Evolutionary conservation across 139 green algal species (phyloP), one percentile per base, ranked within the genome.

Genomic region (Dunaliella primolecta): DNA sequence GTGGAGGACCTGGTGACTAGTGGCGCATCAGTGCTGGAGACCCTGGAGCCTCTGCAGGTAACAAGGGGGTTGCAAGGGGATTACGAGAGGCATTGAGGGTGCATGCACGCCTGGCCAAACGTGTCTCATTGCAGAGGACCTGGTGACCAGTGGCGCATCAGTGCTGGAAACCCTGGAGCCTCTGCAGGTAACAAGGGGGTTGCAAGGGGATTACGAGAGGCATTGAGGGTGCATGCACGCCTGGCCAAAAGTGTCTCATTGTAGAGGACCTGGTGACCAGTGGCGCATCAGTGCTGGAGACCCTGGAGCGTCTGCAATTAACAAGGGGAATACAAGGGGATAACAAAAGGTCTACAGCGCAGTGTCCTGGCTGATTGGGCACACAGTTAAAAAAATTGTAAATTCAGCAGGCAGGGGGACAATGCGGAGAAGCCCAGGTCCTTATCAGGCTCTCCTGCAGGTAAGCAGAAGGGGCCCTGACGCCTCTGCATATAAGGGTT

Each of bases 1-100:
- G 94, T 99, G 64, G 97, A 99, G 90, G 97, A 99, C 88, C 91
- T 99, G 78, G 97, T 99, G 2, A 99, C 97, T 38, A 96, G 89
- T 55, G 97, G 97, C 3, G 95, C 94, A 2, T 98, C 94, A 37
- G 97, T 99, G 81, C 90, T 98, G 93, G 97, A 99, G 89, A 99
- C 97, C 3, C 92, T 99, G 55, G 95, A 97, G 57, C 94, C 96
- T 2, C 91, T 99, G 35, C 82, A 95, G 88, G 89, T 92, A 80
- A 1, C 29, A 24, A 15, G 3, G 80, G 38, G 75, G 32, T 38
- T 11, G n/a, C n/a, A n/a, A n/a, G n/a, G n/a, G n/a, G n/a, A n/a
- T n/a, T n/a, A n/a, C n/a, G n/a, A n/a, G n/a, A n/a, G n/a, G n/a
- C n/a, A n/a, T n/a, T n/a, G n/a, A n/a, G n/a, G n/a, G n/a, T n/a